Conservation (phyloP, 1,284 basidiomycete species). For the Ustilago trichophora region DNA sequence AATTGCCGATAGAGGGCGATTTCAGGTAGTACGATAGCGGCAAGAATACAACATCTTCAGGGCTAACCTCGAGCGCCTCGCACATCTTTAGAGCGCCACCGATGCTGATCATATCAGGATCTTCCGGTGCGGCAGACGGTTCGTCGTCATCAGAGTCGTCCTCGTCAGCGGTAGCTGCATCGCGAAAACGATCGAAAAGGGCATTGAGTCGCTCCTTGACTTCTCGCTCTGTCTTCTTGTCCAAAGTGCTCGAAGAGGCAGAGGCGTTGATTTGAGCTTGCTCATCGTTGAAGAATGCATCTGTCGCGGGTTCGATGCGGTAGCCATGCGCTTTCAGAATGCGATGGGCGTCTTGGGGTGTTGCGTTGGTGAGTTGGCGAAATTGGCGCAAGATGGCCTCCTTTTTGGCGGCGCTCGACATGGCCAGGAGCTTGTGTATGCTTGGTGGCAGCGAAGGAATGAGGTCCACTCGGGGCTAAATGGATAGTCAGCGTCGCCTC, state of each 20-base stretch:
- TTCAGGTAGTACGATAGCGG: conserved; percentile 63
- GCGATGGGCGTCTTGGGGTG: conserved; percentile 73
- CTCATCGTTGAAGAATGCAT: conserved; percentile 74
- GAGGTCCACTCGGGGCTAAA: no score
- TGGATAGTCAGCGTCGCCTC: no score
- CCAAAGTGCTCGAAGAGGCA: conserved; percentile 14
- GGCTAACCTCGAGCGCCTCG: conserved; percentile 53
- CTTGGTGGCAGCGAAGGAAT: no score
- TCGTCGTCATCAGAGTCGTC: conserved; percentile 21
- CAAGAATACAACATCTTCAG: conserved; percentile 59
- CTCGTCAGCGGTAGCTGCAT: conserved; percentile 13
- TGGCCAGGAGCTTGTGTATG: no score
- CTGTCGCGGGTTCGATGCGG: conserved; percentile 77
- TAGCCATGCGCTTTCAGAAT: conserved; percentile 77
- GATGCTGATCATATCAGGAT: conserved; percentile 53
- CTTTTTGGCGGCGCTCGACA: no score
- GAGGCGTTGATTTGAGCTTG: conserved; percentile 49
- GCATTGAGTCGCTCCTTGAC: conserved; percentile 69
- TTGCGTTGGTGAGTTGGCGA: conserved; percentile 48
- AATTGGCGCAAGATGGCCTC: conserved; percentile 51
- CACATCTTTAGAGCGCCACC: conserved; percentile 60
- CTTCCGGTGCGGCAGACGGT: conserved; percentile 31
- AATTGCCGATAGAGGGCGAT: conserved; percentile 57
- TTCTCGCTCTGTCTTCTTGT: conserved; percentile 53
- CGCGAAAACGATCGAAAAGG: conserved; percentile 75